phyloP scores from a whole-genome alignment of 306 rosid genomes.

The Cucumis cinereus region DNA sequence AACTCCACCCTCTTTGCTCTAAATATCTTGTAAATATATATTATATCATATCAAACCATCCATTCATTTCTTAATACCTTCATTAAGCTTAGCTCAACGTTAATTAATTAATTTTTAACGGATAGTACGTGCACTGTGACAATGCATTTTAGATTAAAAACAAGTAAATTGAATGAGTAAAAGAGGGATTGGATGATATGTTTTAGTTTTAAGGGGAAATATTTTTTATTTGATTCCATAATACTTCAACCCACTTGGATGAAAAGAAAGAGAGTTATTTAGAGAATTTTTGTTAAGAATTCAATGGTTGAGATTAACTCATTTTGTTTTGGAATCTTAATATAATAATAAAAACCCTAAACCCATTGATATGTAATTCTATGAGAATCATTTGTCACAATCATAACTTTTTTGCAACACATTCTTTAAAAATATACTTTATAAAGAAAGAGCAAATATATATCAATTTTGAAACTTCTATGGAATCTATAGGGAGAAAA shows the following conservation, averaged over 20 bases:
- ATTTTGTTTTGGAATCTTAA: not conserved
- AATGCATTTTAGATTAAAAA: not conserved
- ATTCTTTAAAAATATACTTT: conserved; percentile 1
- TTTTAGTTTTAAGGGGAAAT: not conserved
- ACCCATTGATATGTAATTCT: not conserved
- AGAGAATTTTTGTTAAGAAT: not conserved
- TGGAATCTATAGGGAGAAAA: no score
- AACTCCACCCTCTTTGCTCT: not conserved
- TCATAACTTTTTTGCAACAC: conserved; percentile 2
- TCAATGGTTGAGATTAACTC: not conserved
- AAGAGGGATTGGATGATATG: not conserved
- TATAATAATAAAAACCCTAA: not conserved
- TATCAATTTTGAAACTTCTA: not conserved
- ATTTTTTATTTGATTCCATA: not conserved
- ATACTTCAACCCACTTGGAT: not conserved
- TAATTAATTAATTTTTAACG: not conserved
- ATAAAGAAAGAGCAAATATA: not conserved
- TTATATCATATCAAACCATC: not conserved
- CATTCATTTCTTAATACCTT: not conserved
- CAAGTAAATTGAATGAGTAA: not conserved
- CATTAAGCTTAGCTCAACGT: not conserved
- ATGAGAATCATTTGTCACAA: conserved; percentile 3
- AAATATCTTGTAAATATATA: not conserved
- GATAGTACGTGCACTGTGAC: not conserved
- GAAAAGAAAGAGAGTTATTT: not conserved